A percentile compares a stretch with the other conserved stretches of the same genome.
These are phyloP conservation scores for Colletotrichum theobromicola DNA, from an alignment of 2,329 filamentous ascomycete genomes.

Conservation along the genomic window DNA sequence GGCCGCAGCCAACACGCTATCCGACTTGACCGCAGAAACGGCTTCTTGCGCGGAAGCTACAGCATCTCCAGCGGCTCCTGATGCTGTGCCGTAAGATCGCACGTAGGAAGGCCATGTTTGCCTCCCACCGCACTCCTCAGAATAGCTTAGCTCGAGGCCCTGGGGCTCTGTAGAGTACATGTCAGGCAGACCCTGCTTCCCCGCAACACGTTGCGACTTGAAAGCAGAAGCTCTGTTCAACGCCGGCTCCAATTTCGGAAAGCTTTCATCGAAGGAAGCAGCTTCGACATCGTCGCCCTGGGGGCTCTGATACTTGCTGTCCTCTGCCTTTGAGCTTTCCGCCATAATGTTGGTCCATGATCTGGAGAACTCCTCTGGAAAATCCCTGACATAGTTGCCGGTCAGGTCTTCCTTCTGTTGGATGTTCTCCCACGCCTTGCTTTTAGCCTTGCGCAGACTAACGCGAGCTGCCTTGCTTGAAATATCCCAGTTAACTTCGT, in stretches of 20 bases:
- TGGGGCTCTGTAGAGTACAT: conserved; percentile 50
- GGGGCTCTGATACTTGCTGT: background rate
- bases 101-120: conserved; percentile 39
- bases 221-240: conserved; percentile 28
- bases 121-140: conserved; percentile 44
- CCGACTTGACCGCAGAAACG: too few species aligned
- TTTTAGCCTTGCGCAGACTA: conserved; percentile 14
- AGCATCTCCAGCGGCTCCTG: conserved; percentile 1
- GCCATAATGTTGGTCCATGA: conserved; percentile 41
- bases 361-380: conserved; percentile 54
- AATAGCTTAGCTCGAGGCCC: conserved; percentile 53
- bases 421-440: conserved; percentile 17
- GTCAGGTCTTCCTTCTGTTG: conserved; percentile 34
- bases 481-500: conserved; percentile 16
- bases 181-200: conserved; percentile 32
- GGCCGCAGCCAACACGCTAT: background rate
- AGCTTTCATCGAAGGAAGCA: conserved; percentile 47
- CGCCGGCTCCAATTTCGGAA: conserved; percentile 38
- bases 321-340: conserved; percentile 12
- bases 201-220: background rate
- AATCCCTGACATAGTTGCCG: conserved; percentile 56
- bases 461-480: conserved; percentile 15
- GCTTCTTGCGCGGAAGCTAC: too few species aligned
- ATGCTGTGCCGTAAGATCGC: conserved; percentile 34
- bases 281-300: conserved; percentile 34